Base-by-base conservation (phyloP, 2,329 filamentous ascomycete genomes). In the Diplocarpon rosae region DNA sequence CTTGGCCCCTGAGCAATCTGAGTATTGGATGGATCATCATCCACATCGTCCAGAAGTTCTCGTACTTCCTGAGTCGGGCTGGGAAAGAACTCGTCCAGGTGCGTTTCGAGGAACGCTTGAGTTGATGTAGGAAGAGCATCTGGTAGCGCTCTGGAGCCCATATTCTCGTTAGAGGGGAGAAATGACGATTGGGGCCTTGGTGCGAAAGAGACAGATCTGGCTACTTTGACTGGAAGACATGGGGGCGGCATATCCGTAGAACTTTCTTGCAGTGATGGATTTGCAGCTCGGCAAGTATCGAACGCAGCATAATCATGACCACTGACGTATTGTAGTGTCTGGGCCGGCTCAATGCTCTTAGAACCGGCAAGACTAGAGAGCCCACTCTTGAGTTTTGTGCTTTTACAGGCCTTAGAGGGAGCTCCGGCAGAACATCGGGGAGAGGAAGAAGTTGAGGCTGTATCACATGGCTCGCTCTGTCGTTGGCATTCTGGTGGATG, bases 41-140 rank as follows among this genome's bases (percentile, higher is more conserved):
- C 49, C 49, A 52, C 33, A 36, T 70, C 65, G 28, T 70, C 68
- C 2, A 64, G 56, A 2, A 79, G 59, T 55, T 79, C 46, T 36
- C 68, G 64, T 6, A 66, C 64, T 55, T 76, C 70, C 53, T 80
- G 75, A 0, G 72, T 75, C 0, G 71, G 66, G n/a, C 68, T 71
- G 0, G 73, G 73, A 36, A 76, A 72, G 48, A 76, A 68, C 43
- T 75, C 72, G 32, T 75, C 72, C 7, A 72, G 54, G 47, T 73
- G 65, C 33, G 57, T 54, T 27, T 66, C 59, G 8, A 76, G 60
- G n/a, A 77, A 75, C 8, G 67, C 62, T 48, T 76, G 74, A 0
- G 73, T 77, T 50, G 70, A 72, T 24, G 61, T 59, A 6, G 65
- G 65, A 14, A 53, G 60, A 1, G 52, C 11, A 31, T 29, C 42